A percentile compares a stretch with the other conserved stretches of the same genome.
These are phyloP conservation scores for Sclerospora graminicola DNA, from an alignment of 352 stramenopile species.

Conservation along the genomic window DNA sequence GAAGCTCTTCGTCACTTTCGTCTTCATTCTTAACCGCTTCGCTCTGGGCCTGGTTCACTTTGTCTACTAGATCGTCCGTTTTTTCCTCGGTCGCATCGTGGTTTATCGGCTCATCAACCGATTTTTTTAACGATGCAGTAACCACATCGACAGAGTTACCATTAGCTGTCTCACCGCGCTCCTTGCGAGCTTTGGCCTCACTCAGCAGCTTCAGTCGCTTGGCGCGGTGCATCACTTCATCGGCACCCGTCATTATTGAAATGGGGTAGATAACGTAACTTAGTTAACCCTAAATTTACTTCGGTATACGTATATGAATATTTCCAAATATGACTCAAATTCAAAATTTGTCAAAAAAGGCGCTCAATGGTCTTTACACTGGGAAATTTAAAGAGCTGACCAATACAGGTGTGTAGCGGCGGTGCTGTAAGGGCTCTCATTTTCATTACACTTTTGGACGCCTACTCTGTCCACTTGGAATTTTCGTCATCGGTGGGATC, in stretches of 20 bases:
- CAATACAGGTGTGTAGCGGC: no score
- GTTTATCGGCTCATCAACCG: slow-evolving; percentile 1
- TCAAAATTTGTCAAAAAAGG: no score
- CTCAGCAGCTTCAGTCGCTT: slow-evolving; percentile 81
- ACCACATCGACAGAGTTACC: background rate
- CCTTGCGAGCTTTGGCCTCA: slow-evolving; percentile 74
- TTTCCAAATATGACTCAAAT: no score
- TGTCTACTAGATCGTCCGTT: slow-evolving; percentile 10
- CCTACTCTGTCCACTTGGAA: no score
- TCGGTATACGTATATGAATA: no score
- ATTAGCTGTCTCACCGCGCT: slow-evolving; percentile 29
- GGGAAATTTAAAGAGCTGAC: no score
- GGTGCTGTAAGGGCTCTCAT: no score
- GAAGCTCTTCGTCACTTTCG: slow-evolving; percentile 49
- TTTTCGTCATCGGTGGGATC: no score
- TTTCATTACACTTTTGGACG: no score
- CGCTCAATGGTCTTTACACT: no score
- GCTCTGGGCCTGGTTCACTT: slow-evolving; percentile 15
- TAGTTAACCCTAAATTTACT: no score
- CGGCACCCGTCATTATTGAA: slow-evolving; percentile 3
- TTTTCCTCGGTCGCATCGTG: slow-evolving; percentile 1
- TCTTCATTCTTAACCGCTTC: slow-evolving; percentile 22
- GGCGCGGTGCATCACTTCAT: slow-evolving; percentile 55
- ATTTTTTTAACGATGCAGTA: slow-evolving; percentile 2
- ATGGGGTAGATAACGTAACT: no score